Conservation (phyloP, 192 early-diverging fungal genomes). For the Lobosporangium transversale region DNA sequence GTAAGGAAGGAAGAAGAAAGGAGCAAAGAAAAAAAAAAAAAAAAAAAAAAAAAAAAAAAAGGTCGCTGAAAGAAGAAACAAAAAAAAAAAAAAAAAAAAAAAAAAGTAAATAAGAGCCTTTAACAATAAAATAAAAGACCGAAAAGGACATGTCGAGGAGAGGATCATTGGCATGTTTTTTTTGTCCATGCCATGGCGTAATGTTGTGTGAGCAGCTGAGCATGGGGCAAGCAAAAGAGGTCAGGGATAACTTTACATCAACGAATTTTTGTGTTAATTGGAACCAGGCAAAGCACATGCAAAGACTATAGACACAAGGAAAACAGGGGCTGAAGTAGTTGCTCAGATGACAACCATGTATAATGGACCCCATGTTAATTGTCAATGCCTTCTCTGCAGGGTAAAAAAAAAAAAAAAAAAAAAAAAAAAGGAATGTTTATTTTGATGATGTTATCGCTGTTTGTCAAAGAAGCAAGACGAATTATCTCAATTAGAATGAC, state of each 20-base stretch:
- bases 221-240: slow-evolving; percentile 7
- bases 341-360: slow-evolving; percentile 1
- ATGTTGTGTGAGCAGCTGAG: slow-evolving; percentile 34
- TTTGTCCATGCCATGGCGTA: slow-evolving; percentile 15
- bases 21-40: background rate
- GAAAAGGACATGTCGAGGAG: background rate
- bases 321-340: background rate
- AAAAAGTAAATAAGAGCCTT: background rate
- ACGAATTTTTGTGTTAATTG: too few relatives aligned
- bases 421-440: too few relatives aligned
- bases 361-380: background rate
- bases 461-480: too few relatives aligned
- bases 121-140: too few relatives aligned
- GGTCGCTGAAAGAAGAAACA: background rate
- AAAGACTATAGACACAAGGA: slow-evolving; percentile 4
- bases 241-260: too few relatives aligned
- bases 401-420: background rate
- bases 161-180: background rate
- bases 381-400: background rate
- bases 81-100: background rate
- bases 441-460: too few relatives aligned
- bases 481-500: too few relatives aligned
- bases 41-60: background rate
- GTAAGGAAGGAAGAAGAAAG: background rate
- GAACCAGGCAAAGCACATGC: too few relatives aligned